Conservation (phyloP, 257 asterid genomes). For the Solanum medicagineum region DNA sequence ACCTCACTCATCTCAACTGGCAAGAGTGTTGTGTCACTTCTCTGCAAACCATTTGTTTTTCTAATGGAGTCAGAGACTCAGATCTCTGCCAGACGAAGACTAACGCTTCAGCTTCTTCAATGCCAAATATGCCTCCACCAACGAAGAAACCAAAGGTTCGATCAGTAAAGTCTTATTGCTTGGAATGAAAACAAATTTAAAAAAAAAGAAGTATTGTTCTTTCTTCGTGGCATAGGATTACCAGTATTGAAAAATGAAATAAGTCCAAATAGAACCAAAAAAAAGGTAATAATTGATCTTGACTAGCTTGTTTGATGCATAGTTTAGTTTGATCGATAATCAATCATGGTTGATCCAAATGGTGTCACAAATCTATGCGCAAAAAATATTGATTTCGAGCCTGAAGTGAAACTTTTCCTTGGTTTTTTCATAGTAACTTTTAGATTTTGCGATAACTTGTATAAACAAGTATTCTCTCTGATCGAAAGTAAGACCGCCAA, state of each 20-base stretch:
- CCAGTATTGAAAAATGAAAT: not conserved
- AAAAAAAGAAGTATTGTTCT: not conserved
- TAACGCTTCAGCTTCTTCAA: not conserved
- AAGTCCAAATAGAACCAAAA: not conserved
- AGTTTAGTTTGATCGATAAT: not conserved
- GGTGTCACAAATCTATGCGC: not conserved
- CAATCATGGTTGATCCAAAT: not conserved
- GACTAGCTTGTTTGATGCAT: not conserved
- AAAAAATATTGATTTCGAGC: not conserved
- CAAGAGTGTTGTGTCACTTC: conserved; percentile 64
- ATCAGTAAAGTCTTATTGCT: not conserved
- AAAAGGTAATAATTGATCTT: not conserved
- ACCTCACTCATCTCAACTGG: conserved; percentile 53
- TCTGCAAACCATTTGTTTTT: conserved; percentile 16
- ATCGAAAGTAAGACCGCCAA: not conserved
- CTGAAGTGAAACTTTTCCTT: not conserved
- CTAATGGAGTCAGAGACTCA: not conserved
- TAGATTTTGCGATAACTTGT: not conserved
- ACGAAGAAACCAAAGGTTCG: not conserved
- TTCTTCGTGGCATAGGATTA: not conserved
- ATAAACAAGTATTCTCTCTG: not conserved
- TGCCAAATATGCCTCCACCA: not conserved
- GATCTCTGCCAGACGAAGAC: not conserved
- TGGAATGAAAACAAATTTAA: not conserved
- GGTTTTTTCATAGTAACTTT: not conserved